Conservation (phyloP, 306 rosid species). For the Vigna reflexopilosa region DNA sequence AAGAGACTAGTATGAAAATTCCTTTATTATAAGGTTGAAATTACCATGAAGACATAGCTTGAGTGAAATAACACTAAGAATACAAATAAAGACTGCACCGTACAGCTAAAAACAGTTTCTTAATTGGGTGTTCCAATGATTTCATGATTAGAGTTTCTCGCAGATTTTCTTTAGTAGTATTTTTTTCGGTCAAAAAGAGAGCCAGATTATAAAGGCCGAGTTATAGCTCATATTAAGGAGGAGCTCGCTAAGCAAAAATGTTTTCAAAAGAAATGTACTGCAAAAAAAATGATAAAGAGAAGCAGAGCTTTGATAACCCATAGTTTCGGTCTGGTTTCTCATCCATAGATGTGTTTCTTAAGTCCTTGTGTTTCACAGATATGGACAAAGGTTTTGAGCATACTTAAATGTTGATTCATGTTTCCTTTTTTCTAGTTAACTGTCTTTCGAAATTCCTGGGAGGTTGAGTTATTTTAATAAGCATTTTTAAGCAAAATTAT, state of each 20-base stretch:
- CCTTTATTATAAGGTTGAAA: conserved; percentile 22
- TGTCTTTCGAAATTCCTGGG: background rate
- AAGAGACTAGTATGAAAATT: conserved; percentile 11
- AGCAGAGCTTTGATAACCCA: background rate
- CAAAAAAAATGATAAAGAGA: background rate
- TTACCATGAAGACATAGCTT: background rate
- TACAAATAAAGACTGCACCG: background rate
- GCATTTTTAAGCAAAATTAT: background rate
- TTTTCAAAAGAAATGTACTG: too few species aligned
- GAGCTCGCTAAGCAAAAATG: too few species aligned
- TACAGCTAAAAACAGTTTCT: background rate
- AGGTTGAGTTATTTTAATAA: background rate
- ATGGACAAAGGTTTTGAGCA: background rate
- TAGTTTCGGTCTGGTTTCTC: background rate
- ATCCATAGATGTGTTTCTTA: background rate
- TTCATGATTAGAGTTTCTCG: background rate
- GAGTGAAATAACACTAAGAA: conserved; percentile 2
- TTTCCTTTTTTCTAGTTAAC: background rate
- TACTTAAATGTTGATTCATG: background rate
- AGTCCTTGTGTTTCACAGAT: background rate
- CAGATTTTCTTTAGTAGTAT: background rate
- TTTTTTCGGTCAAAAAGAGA: background rate
- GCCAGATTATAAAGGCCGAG: background rate
- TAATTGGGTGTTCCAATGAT: background rate
- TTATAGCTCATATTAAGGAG: background rate